Base-by-base conservation (phyloP, 129 eudicot genomes). In the Centaurea solstitialis region DNA sequence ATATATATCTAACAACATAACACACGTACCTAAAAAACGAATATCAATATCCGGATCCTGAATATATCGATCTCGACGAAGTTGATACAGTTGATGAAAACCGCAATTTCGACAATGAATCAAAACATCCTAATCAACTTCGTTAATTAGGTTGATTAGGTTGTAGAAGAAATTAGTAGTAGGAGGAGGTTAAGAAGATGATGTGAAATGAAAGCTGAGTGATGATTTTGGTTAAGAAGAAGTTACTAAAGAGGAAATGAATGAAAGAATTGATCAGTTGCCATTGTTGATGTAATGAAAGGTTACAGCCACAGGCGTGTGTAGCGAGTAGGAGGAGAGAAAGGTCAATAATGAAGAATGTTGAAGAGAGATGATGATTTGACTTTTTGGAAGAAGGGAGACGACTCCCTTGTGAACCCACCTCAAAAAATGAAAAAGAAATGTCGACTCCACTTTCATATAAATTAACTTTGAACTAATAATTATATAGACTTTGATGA, bases 301-400 rank as follows among this genome's bases (percentile, higher is more conserved):
- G n/a, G n/a, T n/a, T n/a, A n/a, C n/a, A 24, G 9, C 35, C 1
- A 35, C 1, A 9, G 74, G 45, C 74, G 74, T 69, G 74, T 69
- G 74, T 9, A 70, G 15, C 20, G 65, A 57, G 22, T n/a, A 33
- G 0, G 37, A 33, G 4, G 0, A 35, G 74, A 35, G 74, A 70
- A 70, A 70, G 39, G 74, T 70, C 74, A 70, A 70, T 17, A 70
- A 70, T 7, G 47, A 41, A 70, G 74, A 70, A 70, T 11, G 37
- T 17, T 28, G 43, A 70, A 35, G 3, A 7, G 37, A 0, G 18
- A 70, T 15, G 74, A 3, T 35, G 15, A 7, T 70, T 70, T 70
- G 74, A 70, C 74, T 70, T 70, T 35, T 35, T 5, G 9, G 45
- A 28, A 6, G 18, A 7, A 18, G 37, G 18, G 8, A 18, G 37